phyloP scores from a whole-genome alignment of 352 stramenopile genomes.

The Pythium guiyangense region DNA sequence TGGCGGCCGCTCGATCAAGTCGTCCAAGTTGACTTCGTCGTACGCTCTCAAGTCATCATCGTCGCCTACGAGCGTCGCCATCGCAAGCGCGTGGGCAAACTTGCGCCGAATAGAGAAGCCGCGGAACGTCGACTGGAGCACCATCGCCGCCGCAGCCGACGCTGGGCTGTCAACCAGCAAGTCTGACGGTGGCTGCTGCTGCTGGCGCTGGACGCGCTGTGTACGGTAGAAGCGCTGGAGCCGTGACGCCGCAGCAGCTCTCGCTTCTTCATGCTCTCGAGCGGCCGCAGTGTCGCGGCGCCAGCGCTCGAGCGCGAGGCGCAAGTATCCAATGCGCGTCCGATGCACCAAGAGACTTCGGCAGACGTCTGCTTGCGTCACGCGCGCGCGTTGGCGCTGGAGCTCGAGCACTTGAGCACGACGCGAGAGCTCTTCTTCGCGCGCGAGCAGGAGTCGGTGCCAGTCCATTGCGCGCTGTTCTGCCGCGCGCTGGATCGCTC shows the following conservation, averaged over 20 bases:
- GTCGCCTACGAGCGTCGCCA: slow-evolving; percentile 30
- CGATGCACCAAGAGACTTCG: neutral
- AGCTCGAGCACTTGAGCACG: slow-evolving; percentile 4
- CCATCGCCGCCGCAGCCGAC: slow-evolving; percentile 25
- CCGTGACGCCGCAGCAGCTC: neutral
- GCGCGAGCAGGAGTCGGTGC: slow-evolving; percentile 6
- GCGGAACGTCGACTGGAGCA: slow-evolving; percentile 66
- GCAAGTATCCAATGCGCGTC: slow-evolving; percentile 2
- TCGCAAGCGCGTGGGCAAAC: slow-evolving; percentile 51
- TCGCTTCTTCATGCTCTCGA: neutral
- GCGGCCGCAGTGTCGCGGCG: neutral
- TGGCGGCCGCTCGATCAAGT: slow-evolving; percentile 45
- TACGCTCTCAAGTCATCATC: slow-evolving; percentile 20
- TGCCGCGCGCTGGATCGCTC: neutral
- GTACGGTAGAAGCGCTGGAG: slow-evolving; percentile 7
- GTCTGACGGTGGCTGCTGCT: neutral
- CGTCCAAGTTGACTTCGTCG: slow-evolving; percentile 50
- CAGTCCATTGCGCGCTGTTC: slow-evolving; percentile 12
- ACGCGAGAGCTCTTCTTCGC: slow-evolving; percentile 11
- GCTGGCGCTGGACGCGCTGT: neutral
- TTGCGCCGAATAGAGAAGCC: slow-evolving; percentile 64
- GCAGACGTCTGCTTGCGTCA: neutral
- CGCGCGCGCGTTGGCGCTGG: neutral
- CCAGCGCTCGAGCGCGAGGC: slow-evolving; percentile 4
- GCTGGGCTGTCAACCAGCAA: neutral